Evolutionary conservation across 768 basidiomycete genomes (phyloP).

Genomic region (Termitomyces sp.): DNA sequence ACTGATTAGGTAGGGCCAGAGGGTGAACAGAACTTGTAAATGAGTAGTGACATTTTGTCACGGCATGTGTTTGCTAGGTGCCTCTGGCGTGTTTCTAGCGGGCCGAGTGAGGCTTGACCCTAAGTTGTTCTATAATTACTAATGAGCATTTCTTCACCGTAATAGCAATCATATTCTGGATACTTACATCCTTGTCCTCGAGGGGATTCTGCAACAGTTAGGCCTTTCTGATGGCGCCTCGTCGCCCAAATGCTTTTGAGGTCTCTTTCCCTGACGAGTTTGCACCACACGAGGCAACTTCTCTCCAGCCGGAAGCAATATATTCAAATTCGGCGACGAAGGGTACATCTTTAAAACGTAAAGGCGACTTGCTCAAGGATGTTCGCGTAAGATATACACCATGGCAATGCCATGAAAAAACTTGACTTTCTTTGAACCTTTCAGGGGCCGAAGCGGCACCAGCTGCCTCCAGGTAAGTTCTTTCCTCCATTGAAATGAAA

Average conservation of each 20-base stretch:
- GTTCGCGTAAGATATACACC: constrained; percentile 14
- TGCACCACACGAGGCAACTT: constrained; percentile 2
- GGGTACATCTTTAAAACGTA: constrained; percentile 15
- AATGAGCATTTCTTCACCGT: neutral
- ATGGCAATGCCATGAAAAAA: neutral
- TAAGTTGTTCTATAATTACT: neutral
- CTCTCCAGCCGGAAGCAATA: neutral
- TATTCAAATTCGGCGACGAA: neutral
- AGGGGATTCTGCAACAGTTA: neutral
- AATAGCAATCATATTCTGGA: neutral
- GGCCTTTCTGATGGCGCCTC: constrained; percentile 24
- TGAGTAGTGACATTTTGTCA: too few relatives aligned
- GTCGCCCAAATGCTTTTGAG: constrained; percentile 49
- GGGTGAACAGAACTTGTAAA: too few relatives aligned
- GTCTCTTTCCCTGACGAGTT: constrained; percentile 44
- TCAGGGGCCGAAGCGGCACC: constrained; percentile 23
- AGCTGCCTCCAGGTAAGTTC: constrained; percentile 15
- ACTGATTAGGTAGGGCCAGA: too few relatives aligned
- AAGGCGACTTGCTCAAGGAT: constrained; percentile 12
- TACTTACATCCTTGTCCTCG: neutral
- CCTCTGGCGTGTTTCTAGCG: neutral
- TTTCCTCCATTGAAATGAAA: neutral
- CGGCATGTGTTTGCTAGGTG: too few relatives aligned
- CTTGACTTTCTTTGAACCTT: neutral
- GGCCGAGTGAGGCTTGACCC: neutral